Evolutionary conservation across 2,329 filamentous ascomycete species (phyloP), one percentile per base, ranked within the genome.

Genomic region (Penicillium sp.): DNA sequence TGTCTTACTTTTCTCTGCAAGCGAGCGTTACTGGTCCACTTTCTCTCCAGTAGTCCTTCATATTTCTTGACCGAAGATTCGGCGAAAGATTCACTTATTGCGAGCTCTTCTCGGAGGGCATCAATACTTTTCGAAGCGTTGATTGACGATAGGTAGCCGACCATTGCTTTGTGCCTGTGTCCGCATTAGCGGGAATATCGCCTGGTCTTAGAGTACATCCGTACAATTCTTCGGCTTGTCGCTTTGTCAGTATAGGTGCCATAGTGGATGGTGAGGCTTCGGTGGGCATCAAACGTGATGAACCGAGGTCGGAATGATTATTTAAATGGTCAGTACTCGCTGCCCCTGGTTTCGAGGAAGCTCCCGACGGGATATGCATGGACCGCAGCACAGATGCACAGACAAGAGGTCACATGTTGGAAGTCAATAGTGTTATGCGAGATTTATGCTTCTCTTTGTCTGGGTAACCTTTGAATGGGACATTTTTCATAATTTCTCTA

Each of bases 11-110:
- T 96, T 75, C 95, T 96, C 74, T 96, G 92, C 69, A 97, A 74
- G 53, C 92, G 82, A 63, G 95, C 90, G 22, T 96, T 87, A 64
- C 89, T 94, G n/a, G 92, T 96, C 92, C 92, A 96, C 78, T 96
- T 97, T 81, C 95, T 96, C 80, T 96, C 92, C 58, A 97, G 75
- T 24, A 96, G 74, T 4, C 88, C 88, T 73, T 95, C 90, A 75
- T 96, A 96, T 73, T 95, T 96, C 78, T 95, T 95, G 46, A 86
- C 82, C 10, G 89, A 95, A 14, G 83, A 81, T 57, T 87, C 79
- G 68, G 95, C 89, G 65, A 94, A 92, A 43, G 76, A 75, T 49
- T 82, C 74, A 33, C 76, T 76, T 58, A 88, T 82, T 44, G 83
- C 80, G 5, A 95, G 80, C 71, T 96, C 91, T 62, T 87, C 80